A percentile compares a stretch with the other conserved stretches of the same genome.
phyloP scores from a whole-genome alignment of 768 basidiomycete species.

The Pilatotrama ljubarskyi region DNA sequence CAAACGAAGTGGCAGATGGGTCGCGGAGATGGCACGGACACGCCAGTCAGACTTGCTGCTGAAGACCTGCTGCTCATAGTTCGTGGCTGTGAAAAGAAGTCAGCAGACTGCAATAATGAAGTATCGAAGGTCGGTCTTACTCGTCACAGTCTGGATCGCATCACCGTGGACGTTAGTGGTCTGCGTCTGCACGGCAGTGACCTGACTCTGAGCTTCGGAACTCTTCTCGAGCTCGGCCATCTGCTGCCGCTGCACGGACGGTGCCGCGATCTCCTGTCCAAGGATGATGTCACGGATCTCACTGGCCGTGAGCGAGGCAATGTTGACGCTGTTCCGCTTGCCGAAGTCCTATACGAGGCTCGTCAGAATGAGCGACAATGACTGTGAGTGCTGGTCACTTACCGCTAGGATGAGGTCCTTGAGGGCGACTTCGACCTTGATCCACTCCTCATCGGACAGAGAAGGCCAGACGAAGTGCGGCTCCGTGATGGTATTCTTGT shows the following conservation, averaged over 20 bases:
- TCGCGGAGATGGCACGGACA: constrained; percentile 95
- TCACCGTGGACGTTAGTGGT: constrained; percentile 98
- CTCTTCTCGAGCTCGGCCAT: constrained; percentile 99
- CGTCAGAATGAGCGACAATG: not conserved
- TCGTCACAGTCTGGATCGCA: constrained; percentile 92
- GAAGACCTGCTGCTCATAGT: constrained; percentile 98
- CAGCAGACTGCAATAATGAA: not conserved
- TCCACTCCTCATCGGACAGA: constrained; percentile 93
- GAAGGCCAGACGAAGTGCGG: constrained; percentile 99
- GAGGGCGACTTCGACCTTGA: constrained; percentile 98
- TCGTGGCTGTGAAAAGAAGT: constrained; percentile 60
- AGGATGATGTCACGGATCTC: constrained; percentile 98
- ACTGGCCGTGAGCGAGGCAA: constrained; percentile 93
- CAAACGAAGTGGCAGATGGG: constrained; percentile 91
- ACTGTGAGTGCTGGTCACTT: constrained; percentile 26
- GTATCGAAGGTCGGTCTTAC: constrained; percentile 40
- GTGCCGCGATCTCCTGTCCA: constrained; percentile 97
- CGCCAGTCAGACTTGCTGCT: constrained; percentile 99
- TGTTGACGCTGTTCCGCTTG: constrained; percentile 98
- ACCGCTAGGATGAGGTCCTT: constrained; percentile 94
- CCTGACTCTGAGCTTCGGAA: constrained; percentile 89
- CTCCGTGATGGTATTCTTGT: constrained; percentile 95
- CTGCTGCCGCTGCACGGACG: constrained; percentile 95
- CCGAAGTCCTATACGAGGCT: constrained; percentile 76
- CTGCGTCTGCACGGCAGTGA: constrained; percentile 96